Base-by-base conservation (phyloP, 371 early-diverging fungal genomes). In the Mortierella sp. region DNA sequence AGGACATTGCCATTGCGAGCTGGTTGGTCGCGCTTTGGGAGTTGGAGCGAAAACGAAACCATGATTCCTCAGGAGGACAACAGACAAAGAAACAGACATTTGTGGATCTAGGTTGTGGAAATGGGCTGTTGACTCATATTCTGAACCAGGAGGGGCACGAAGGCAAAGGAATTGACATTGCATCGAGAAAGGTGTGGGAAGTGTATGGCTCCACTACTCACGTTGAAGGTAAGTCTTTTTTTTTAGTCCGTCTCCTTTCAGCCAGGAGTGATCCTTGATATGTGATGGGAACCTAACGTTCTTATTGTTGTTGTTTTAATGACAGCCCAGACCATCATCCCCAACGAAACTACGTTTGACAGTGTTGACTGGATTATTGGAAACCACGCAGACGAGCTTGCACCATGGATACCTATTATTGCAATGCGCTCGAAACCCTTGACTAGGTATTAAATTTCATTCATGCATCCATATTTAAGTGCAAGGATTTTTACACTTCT, bases 101-200 rank as follows among this genome's bases (percentile, higher is more conserved):
- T 90, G 88, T 94, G n/a, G 97, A 97, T 81, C 82, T 97, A 19
- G 97, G 96, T 0, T 96, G 97, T 70, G 97, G 97, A n/a, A 97
- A 97, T 84, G 97, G 97, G 0, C 74, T 97, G 38, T 81, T 97
- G 71, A 94, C 94, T 0, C 89, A 92, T 84, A 67, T 97, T 19
- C 81, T 97, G 67, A 88, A 86, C n/a, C 87, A 86, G 67, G 95
- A 96, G 77, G 96, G 96, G 1, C 92, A 90, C 70, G 50, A 69
- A 9, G 97, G 97, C n/a, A 88, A 86, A 63, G 97, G 97, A 0
- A 74, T 97, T 41, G 97, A 97, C 83, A 86, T 94, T 57, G 88
- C 90, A 10, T 84, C 89, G 36, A 90, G 97, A 64, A 94, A 92
- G 67, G 89, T 96, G 16, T 97, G 97, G 97, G 73, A 86, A 5